Evolutionary conservation across 108 stramenopile species (phyloP).

Genomic region (Craspedostauros australis): DNA sequence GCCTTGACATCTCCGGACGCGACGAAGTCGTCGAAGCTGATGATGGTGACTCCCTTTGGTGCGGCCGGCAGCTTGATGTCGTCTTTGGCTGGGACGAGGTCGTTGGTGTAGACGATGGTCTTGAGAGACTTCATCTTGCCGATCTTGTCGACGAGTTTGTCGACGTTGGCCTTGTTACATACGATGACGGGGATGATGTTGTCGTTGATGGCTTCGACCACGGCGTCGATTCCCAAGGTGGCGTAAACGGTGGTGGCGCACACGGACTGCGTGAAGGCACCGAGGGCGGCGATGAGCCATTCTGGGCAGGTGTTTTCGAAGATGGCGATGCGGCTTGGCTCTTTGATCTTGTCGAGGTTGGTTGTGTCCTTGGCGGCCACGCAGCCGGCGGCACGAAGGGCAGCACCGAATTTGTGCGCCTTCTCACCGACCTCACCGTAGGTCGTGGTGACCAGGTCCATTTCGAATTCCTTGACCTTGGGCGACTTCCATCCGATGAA

Average conservation of each 20-base stretch:
- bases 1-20: conserved; percentile 56
- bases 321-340: conserved; percentile 81
- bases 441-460: conserved; percentile 44
- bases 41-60: conserved; percentile 44
- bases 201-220: conserved; percentile 80
- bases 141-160: conserved; percentile 34
- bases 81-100: conserved; percentile 55
- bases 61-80: conserved; percentile 46
- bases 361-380: conserved; percentile 52
- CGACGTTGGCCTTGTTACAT: conserved; percentile 78
- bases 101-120: conserved; percentile 78
- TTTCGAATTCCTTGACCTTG: conserved; percentile 74
- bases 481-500: conserved; percentile 66
- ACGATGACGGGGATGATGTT: conserved; percentile 74
- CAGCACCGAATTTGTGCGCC: conserved; percentile 75
- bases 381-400: conserved; percentile 54
- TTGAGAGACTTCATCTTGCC: conserved; percentile 75
- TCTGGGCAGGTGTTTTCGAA: conserved; percentile 89
- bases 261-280: conserved; percentile 73
- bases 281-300: conserved; percentile 85
- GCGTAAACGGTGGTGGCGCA: conserved; percentile 87
- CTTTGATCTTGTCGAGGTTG: conserved; percentile 66
- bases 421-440: conserved; percentile 66
- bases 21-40: conserved; percentile 77
- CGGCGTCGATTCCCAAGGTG: conserved; percentile 87